A percentile compares a stretch with the other conserved stretches of the same genome.
phyloP scores from a whole-genome alignment of 2,329 filamentous ascomycete genomes.

The Cladosporium sphaerospermum region DNA sequence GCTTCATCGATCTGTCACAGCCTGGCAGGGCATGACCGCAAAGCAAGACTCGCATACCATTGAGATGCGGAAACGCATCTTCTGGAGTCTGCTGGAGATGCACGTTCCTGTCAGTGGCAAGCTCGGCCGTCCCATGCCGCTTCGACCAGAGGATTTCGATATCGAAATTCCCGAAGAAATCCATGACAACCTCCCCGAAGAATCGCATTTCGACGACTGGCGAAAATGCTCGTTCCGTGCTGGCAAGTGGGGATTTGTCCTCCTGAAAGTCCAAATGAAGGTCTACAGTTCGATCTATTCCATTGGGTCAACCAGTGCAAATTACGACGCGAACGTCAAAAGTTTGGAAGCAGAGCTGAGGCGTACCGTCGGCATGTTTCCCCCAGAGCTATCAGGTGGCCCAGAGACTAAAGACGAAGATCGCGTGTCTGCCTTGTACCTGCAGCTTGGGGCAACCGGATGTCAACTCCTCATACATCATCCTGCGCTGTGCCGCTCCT shows the following conservation, averaged over 20 bases:
- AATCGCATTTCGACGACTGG: conserved; percentile 41
- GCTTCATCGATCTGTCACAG: conserved; percentile 64
- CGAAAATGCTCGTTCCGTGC: conserved; percentile 61
- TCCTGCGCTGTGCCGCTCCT: conserved; percentile 45
- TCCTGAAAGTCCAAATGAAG: conserved; percentile 62
- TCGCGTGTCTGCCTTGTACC: conserved; percentile 43
- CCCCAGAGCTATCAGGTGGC: conserved; percentile 51
- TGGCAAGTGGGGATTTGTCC: conserved; percentile 59
- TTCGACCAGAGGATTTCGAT: conserved; percentile 70
- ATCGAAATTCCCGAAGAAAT: conserved; percentile 68
- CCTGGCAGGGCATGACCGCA: conserved; percentile 45
- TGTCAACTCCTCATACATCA: conserved; percentile 48
- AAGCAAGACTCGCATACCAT: conserved; percentile 57
- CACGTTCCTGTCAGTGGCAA: conserved; percentile 66
- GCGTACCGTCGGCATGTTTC: conserved; percentile 59
- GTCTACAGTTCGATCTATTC: conserved; percentile 73
- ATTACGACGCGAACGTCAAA: conserved; percentile 57
- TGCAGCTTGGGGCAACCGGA: conserved; percentile 45
- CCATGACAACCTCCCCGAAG: conserved; percentile 63
- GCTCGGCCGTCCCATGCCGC: conserved; percentile 69
- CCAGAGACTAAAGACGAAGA: conserved; percentile 40
- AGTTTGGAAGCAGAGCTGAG: conserved; percentile 60
- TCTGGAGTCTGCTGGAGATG: conserved; percentile 65
- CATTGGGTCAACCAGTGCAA: conserved; percentile 50
- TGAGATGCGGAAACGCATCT: conserved; percentile 71